Percentiles rank a stretch among this genome's conserved stretches.
Evolutionary conservation across 225 moss, liverwort and hornwort genomes (phyloP).

Genomic region (Polytrichum commune): DNA sequence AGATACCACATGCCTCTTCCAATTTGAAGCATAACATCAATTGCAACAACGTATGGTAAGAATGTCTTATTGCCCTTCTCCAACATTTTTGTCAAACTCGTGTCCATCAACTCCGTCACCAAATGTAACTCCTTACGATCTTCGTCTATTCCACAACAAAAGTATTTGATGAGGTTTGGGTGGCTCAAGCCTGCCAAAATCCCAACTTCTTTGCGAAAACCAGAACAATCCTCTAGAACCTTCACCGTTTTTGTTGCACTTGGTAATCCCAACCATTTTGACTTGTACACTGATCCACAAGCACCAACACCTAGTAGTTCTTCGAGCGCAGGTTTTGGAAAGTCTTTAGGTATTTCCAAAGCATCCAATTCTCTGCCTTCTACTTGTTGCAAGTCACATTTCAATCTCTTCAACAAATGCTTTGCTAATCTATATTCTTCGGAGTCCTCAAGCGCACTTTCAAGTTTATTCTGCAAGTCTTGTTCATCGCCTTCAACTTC

Average conservation of each 20-base stretch:
- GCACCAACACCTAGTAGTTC: not conserved
- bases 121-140: too few relatives aligned
- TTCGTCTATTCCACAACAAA: too few relatives aligned
- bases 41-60: slow-evolving; percentile 22
- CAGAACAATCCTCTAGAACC: too few relatives aligned
- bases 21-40: slow-evolving; percentile 42
- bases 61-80: slow-evolving; percentile 8
- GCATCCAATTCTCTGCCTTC: not conserved
- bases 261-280: too few relatives aligned
- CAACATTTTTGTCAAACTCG: slow-evolving; percentile 23
- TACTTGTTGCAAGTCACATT: slow-evolving; percentile 10
- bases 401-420: slow-evolving; percentile 28
- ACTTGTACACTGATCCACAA: not conserved
- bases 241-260: too few relatives aligned
- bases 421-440: slow-evolving; percentile 25
- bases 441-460: too few relatives aligned
- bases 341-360: not conserved
- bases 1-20: slow-evolving; percentile 45
- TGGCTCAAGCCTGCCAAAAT: too few relatives aligned
- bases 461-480: not conserved
- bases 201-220: too few relatives aligned
- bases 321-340: not conserved
- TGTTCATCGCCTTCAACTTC: not conserved
- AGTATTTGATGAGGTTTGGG: too few relatives aligned
- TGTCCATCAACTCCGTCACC: not conserved